Evolutionary conservation across 108 stramenopile species (phyloP), one percentile per base, ranked within the genome.

Genomic region (Cyclostephanos invisitatus): DNA sequence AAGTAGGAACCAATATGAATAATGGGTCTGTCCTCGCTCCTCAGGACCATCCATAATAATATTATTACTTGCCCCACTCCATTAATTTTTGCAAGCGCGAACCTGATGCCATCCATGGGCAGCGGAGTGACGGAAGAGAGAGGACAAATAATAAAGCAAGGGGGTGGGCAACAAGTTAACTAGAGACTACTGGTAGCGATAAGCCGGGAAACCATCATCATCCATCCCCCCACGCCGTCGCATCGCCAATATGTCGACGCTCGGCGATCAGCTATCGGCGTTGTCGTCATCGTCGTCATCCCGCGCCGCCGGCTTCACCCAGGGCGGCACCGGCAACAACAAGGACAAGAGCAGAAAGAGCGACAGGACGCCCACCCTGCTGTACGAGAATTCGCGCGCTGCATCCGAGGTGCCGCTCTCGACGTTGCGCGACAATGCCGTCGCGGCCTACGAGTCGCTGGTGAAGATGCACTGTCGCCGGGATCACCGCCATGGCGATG

Each of bases 271-370:
- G 61, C 68, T 80, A 17, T 59, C 79, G 32, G 67, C 79, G 40
- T 67, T 80, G 44, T 37, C 77, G 54, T 44, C 53, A 49, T 67
- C 20, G 28, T 24, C 59, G 54, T 48, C 58, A 47, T 58, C 59
- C 24, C 65, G 1, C 28, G 36, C 49, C 37, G 28, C 55, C 35
- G 24, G 24, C 28, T 38, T 47, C 48, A 77, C 78, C 28, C 80
- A 87, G 64, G 67, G 85, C 37, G 67, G 87, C 21, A 91, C 91
- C 3, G 74, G 88, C 14, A 89, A 89, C 57, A 89, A 12, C 89
- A 91, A 57, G 53, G 71, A 36, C 37, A 85, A 10, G 10, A 29
- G 14, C 49, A 65, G 14, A 58, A 49, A 21, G 50, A 54, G 38
- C 46, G 60, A 37, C 62, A 62, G 25, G 85, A 73, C 62, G 20